Evolutionary conservation across 2,329 filamentous ascomycete genomes (phyloP).

Genomic region (Fusarium newnesense): DNA sequence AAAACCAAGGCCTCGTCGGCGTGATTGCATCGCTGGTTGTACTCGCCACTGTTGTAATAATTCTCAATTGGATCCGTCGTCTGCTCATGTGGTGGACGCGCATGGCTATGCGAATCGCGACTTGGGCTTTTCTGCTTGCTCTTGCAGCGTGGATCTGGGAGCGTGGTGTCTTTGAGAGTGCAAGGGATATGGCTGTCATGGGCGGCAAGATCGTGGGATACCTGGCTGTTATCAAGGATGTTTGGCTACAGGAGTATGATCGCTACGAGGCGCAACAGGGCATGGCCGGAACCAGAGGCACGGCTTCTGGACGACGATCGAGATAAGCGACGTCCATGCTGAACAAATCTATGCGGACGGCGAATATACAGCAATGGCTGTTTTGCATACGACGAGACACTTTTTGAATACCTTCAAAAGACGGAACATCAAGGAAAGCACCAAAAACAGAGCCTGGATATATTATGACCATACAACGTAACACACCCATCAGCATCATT

Average conservation of each 20-base stretch:
- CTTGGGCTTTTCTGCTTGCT: conserved; percentile 70
- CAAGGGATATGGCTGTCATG: conserved; percentile 64
- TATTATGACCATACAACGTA: neutral
- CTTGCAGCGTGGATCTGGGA: conserved; percentile 69
- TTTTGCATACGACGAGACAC: conserved; percentile 1
- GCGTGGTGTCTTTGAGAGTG: conserved; percentile 72
- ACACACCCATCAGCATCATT: neutral
- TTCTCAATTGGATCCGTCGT: conserved; percentile 77
- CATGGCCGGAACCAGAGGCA: conserved; percentile 32
- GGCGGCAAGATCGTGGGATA: conserved; percentile 58
- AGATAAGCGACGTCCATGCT: conserved; percentile 3
- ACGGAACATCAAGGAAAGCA: conserved; percentile 10
- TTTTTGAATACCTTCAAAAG: conserved; percentile 29
- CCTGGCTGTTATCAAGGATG: conserved; percentile 59
- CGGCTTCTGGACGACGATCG: conserved; percentile 33
- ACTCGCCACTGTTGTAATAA: conserved; percentile 66
- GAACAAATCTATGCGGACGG: conserved; percentile 16
- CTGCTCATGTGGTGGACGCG: conserved; percentile 81
- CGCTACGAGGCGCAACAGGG: conserved; percentile 63
- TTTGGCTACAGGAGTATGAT: conserved; percentile 68
- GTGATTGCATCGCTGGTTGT: conserved; percentile 48
- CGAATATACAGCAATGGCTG: neutral
- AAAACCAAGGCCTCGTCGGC: conserved; percentile 49
- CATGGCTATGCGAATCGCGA: conserved; percentile 69
- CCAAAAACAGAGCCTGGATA: neutral